Conservation (phyloP, 805 yeast species). For the Lachancea sp. region DNA sequence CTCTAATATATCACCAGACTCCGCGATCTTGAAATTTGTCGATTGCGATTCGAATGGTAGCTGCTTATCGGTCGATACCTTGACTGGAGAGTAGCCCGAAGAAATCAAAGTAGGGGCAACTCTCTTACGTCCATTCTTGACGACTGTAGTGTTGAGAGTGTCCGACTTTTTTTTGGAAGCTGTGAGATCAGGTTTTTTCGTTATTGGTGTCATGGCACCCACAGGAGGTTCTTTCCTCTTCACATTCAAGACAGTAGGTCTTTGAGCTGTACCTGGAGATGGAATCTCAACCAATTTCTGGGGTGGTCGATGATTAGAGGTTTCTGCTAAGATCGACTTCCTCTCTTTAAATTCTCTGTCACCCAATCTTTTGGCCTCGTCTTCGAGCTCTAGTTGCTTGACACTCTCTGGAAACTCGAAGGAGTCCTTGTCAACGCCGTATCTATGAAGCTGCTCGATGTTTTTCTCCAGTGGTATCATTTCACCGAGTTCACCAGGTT, state of each 20-base stretch:
- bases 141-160: conserved; percentile 44
- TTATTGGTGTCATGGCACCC: neutral
- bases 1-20: conserved; percentile 1
- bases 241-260: conserved; percentile 7
- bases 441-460: conserved; percentile 64
- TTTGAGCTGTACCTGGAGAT: conserved; percentile 12
- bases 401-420: conserved; percentile 82
- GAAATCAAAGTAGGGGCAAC: conserved; percentile 67
- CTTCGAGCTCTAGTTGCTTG: conserved; percentile 70
- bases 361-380: conserved; percentile 41
- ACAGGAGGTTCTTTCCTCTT: conserved; percentile 3
- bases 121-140: conserved; percentile 71
- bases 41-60: neutral
- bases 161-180: conserved; percentile 8
- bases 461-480: conserved; percentile 59
- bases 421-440: conserved; percentile 83
- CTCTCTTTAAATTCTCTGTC: conserved; percentile 10
- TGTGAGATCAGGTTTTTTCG: conserved; percentile 20
- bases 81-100: conserved; percentile 28
- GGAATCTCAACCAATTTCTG: conserved; percentile 5
- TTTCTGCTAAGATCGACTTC: neutral
- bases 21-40: neutral
- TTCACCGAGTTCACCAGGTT: conserved; percentile 53
- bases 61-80: neutral
- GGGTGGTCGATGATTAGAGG: conserved; percentile 2